Conservation (phyloP, 2,329 filamentous ascomycete species). For the Neofusicoccum kwambonambiense region DNA sequence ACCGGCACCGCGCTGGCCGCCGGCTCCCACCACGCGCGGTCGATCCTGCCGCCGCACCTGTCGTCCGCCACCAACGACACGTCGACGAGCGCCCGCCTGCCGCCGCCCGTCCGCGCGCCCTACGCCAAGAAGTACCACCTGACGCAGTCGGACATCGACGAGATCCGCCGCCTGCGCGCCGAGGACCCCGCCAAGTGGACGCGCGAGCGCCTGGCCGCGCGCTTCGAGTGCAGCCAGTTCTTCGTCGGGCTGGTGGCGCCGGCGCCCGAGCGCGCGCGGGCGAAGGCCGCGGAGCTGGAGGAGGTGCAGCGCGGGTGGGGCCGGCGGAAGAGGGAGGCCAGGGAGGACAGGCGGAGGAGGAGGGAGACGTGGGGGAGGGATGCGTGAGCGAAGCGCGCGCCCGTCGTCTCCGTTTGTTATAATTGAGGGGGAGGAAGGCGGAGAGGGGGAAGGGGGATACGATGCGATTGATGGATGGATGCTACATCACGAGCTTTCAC, state of each 20-base stretch:
- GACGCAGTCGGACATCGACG: constrained; percentile 54
- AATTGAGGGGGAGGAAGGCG: neutral
- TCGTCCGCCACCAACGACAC: constrained; percentile 27
- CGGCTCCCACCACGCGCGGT: constrained; percentile 22
- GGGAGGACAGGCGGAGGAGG: constrained; percentile 60
- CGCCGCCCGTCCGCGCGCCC: constrained; percentile 50
- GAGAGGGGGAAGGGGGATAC: neutral
- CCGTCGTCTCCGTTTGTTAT: too few relatives aligned
- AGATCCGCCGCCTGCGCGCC: constrained; percentile 57
- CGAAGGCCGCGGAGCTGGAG: constrained; percentile 50
- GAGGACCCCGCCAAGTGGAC: constrained; percentile 61
- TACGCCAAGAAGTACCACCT: constrained; percentile 63
- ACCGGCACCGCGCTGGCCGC: constrained; percentile 29
- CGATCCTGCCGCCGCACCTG: constrained; percentile 8
- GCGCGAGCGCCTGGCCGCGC: constrained; percentile 57
- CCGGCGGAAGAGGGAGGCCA: constrained; percentile 56
- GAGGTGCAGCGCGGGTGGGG: constrained; percentile 63
- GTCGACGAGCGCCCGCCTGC: constrained; percentile 29
- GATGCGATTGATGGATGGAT: neutral
- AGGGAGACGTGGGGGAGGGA: constrained; percentile 62
- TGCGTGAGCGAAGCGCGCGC: constrained; percentile 34
- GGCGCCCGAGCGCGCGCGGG: constrained; percentile 39
- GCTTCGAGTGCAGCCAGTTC: constrained; percentile 62
- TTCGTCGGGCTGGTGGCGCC: constrained; percentile 62
- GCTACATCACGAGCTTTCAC: too few relatives aligned